Conservation (phyloP, 345 rosid species). For the Luvunga scandens region DNA sequence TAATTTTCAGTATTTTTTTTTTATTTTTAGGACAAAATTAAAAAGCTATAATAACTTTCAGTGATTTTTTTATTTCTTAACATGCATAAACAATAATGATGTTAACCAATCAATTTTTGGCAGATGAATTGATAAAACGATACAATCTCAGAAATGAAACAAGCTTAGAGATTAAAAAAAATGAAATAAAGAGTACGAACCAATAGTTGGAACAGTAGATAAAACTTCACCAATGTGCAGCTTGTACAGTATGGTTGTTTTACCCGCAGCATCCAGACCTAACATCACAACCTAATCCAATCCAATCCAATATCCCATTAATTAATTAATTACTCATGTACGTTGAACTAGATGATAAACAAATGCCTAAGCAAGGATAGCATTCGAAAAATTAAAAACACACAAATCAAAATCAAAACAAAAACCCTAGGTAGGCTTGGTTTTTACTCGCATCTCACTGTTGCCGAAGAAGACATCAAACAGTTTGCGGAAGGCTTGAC, state of each 20-base stretch:
- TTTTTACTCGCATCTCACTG: constrained; percentile 80
- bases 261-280: constrained; percentile 97
- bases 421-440: not conserved
- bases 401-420: not conserved
- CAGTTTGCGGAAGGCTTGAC: constrained; percentile 87
- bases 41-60: not conserved
- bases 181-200: constrained; percentile 33
- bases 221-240: constrained; percentile 96
- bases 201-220: constrained; percentile 96
- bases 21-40: too few relatives aligned
- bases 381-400: not conserved
- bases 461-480: constrained; percentile 89
- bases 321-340: not conserved
- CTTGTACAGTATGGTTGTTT: constrained; percentile 94
- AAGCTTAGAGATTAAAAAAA: not conserved
- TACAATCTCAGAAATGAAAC: not conserved
- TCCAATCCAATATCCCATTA: constrained; percentile 32
- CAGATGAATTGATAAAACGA: not conserved
- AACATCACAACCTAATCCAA: constrained; percentile 85
- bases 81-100: too few relatives aligned
- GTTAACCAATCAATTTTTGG: not conserved
- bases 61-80: not conserved
- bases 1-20: not conserved
- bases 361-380: not conserved
- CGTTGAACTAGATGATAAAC: constrained; percentile 1